A percentile compares a stretch with the other conserved stretches of the same genome.
phyloP scores from a whole-genome alignment of 345 rosid genomes.

The Nephelium lappaceum region DNA sequence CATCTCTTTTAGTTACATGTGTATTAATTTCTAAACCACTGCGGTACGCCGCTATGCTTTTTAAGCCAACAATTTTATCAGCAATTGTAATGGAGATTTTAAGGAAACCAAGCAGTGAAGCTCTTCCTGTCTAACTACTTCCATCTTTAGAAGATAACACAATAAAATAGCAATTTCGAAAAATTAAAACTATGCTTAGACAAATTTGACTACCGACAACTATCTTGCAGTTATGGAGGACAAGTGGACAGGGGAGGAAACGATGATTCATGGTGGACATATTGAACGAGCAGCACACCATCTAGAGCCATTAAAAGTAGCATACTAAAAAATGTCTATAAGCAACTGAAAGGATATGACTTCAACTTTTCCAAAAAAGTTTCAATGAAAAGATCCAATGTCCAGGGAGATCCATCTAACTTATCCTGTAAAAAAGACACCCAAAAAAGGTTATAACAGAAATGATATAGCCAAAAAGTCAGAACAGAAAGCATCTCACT shows the following conservation, averaged over 20 bases:
- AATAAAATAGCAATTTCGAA: background rate
- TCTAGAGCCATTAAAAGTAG: conserved; percentile 7
- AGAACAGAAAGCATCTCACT: conserved; percentile 40
- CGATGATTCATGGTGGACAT: background rate
- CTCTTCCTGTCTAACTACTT: background rate
- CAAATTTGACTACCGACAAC: background rate
- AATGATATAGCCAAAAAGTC: background rate
- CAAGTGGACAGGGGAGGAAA: background rate
- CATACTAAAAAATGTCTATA: conserved; percentile 13
- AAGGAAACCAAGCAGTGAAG: conserved; percentile 45
- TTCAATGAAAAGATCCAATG: conserved; percentile 60
- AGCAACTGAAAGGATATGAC: conserved; percentile 80
- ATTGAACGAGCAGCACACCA: background rate
- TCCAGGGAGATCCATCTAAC: conserved; percentile 60
- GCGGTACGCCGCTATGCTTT: conserved; percentile 92
- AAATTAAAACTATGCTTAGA: background rate
- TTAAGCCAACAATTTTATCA: conserved; percentile 64
- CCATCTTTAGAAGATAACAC: conserved; percentile 4
- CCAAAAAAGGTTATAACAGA: background rate
- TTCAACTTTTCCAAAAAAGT: conserved; percentile 51
- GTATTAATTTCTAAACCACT: conserved; percentile 83
- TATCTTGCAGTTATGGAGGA: background rate
- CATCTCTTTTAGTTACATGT: conserved; percentile 54
- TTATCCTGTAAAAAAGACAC: conserved; percentile 42
- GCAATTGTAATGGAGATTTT: conserved; percentile 50